Percentiles rank a stretch among this genome's conserved stretches.
Evolutionary conservation across 2,329 filamentous ascomycete species (phyloP).

Genomic region (Epicoccum sorghinum): DNA sequence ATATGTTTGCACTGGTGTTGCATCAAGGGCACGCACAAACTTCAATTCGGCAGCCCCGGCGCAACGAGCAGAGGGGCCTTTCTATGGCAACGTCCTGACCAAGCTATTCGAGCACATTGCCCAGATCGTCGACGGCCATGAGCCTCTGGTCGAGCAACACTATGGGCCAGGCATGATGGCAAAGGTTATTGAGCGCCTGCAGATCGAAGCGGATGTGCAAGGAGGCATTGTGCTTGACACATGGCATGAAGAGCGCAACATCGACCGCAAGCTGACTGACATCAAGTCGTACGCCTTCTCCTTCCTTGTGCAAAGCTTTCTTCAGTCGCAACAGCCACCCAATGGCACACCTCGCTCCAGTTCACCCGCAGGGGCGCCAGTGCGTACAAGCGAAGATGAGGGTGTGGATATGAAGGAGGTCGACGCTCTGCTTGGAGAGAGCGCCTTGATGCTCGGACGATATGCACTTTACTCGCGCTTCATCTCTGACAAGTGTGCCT

Average conservation of each 20-base stretch:
- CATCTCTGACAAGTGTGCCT: slow-evolving; percentile 79
- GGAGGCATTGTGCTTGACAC: slow-evolving; percentile 95
- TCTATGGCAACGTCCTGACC: slow-evolving; percentile 89
- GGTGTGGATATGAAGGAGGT: slow-evolving; percentile 96
- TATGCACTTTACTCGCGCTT: slow-evolving; percentile 95
- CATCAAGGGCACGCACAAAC: slow-evolving; percentile 78
- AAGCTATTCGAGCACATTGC: slow-evolving; percentile 97
- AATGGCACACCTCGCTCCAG: slow-evolving; percentile 70
- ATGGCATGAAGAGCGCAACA: slow-evolving; percentile 86
- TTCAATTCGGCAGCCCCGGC: slow-evolving; percentile 71
- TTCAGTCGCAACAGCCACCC: slow-evolving; percentile 70
- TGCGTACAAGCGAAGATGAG: slow-evolving; percentile 81
- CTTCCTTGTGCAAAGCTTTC: slow-evolving; percentile 92
- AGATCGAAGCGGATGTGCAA: slow-evolving; percentile 94
- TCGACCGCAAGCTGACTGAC: slow-evolving; percentile 88
- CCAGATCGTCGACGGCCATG: slow-evolving; percentile 88
- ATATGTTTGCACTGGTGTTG: slow-evolving; percentile 95
- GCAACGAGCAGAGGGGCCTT: slow-evolving; percentile 77
- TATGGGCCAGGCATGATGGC: slow-evolving; percentile 94
- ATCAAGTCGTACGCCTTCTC: slow-evolving; percentile 98
- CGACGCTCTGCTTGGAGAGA: slow-evolving; percentile 84
- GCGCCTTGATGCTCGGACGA: slow-evolving; percentile 86
- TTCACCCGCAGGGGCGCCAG: slow-evolving; percentile 69
- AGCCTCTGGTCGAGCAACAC: slow-evolving; percentile 87
- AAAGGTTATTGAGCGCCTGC: slow-evolving; percentile 87